A percentile compares a stretch with the other conserved stretches of the same genome.
phyloP scores from a whole-genome alignment of 2,329 filamentous ascomycete species.

The Colletotrichum sp. region DNA sequence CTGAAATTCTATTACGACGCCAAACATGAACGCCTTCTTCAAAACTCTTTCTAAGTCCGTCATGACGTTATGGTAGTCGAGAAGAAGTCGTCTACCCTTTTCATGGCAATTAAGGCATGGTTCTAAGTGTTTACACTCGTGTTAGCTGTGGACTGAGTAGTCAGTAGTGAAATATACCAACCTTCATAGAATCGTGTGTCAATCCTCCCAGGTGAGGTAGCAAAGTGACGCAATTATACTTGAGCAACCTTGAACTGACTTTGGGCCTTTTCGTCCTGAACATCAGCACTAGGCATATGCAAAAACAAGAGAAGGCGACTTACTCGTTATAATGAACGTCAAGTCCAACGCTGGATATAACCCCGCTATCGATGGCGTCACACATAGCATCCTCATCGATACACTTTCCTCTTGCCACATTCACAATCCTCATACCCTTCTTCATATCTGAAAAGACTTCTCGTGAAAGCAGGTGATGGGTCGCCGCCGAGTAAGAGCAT shows the following conservation, averaged over 20 bases:
- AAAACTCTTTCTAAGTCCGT: accelerated
- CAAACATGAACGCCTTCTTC: accelerated
- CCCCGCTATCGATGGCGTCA: slow-evolving; percentile 20
- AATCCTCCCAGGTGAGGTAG: not conserved
- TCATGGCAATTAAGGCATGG: not conserved
- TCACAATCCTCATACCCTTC: slow-evolving; percentile 23
- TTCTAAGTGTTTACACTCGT: not conserved
- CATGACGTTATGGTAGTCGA: accelerated
- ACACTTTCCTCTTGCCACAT: slow-evolving; percentile 25
- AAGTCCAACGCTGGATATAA: slow-evolving; percentile 17
- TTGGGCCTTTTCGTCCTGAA: not conserved
- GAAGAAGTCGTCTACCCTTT: not conserved
- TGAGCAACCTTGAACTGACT: not conserved
- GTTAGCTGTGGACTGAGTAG: not conserved
- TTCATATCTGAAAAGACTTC: slow-evolving; percentile 15
- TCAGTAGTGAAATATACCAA: not conserved
- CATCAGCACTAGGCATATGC: not conserved
- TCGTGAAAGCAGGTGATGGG: slow-evolving; percentile 19
- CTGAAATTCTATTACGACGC: accelerated
- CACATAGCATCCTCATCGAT: slow-evolving; percentile 25
- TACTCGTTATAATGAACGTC: slow-evolving; percentile 25
- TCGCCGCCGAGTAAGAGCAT: slow-evolving; percentile 23
- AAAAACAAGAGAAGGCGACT: not conserved
- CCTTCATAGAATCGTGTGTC: not conserved
- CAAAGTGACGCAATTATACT: not conserved